Evolutionary conservation across 2,329 filamentous ascomycete genomes (phyloP), one percentile per base, ranked within the genome.

Genomic region (Exophiala calicioides): DNA sequence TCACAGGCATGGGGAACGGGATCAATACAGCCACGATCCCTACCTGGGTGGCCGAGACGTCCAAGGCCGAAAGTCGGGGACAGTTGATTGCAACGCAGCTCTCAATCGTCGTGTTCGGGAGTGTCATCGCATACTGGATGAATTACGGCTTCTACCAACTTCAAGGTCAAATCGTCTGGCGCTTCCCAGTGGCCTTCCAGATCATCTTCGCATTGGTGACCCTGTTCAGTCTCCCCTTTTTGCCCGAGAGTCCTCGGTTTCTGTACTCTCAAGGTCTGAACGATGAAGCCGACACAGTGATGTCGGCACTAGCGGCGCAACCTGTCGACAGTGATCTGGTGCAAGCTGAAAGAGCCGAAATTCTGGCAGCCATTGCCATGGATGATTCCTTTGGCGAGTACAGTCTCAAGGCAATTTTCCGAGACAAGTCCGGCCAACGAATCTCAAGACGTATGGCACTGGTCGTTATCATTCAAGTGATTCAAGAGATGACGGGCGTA

Each of bases 11-110:
- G 6, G 74, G 75, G 1, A 77, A 77, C 48, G 74, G 74, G 9
- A 66, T 78, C 42, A 77, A 77, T 47, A 77, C 73, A 0, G 66
- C 72, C 0, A 74, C 72, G 4, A 72, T 72, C 5, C 73, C 71
- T 3, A 65, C 77, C 3, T 79, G 74, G 74, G 74, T 69, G 58
- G 70, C 72, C 3, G 76, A 79, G 53, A 77, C 73, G 0, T 71
- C 70, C 1, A 71, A 69, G 34, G 60, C 67, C 8, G 60, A 63
- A 21, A 70, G 68, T 68, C 60, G 72, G 50, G 72, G 72, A 12
- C 72, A 72, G 36, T 58, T 74, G 8, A 68, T 75, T 4, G 64
- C 74, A 26, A 66, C 75, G 18, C 70, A 75, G 37, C 68, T 78
- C 62, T 73, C 73, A 33, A 65, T 77, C 57, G 76, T 75, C 44